A percentile compares a stretch with the other conserved stretches of the same genome.
phyloP scores from a whole-genome alignment of 2,329 filamentous ascomycete species.

The Keithomyces neogunnii region DNA sequence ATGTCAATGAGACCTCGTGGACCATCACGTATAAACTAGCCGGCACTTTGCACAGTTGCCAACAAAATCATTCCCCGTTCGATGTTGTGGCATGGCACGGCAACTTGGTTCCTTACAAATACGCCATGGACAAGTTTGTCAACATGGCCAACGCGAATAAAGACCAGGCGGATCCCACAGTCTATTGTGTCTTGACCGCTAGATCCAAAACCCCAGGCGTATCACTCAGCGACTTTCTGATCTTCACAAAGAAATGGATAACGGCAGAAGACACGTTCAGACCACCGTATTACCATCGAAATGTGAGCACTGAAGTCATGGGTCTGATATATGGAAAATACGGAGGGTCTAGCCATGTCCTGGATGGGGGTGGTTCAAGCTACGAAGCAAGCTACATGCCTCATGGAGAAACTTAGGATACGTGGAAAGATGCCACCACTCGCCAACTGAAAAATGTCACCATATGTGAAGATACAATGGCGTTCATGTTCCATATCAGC shows the following conservation, averaged over 20 bases:
- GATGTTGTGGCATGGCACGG: slow-evolving; percentile 67
- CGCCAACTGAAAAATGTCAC: slow-evolving; percentile 17
- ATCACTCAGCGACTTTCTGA: slow-evolving; percentile 55
- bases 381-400: slow-evolving; percentile 27
- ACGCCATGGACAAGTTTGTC: slow-evolving; percentile 48
- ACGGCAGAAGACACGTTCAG: slow-evolving; percentile 54
- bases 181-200: slow-evolving; percentile 58
- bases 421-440: slow-evolving; percentile 18
- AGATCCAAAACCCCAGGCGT: slow-evolving; percentile 44
- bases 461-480: slow-evolving; percentile 22
- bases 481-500: slow-evolving; percentile 36
- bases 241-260: slow-evolving; percentile 60
- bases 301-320: slow-evolving; percentile 49
- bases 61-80: slow-evolving; percentile 58
- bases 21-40: slow-evolving; percentile 53
- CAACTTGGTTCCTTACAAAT: slow-evolving; percentile 55
- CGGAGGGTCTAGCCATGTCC: slow-evolving; percentile 19
- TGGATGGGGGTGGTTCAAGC: slow-evolving; percentile 21
- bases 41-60: slow-evolving; percentile 50
- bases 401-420: slow-evolving; percentile 24
- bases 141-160: slow-evolving; percentile 48
- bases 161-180: slow-evolving; percentile 59
- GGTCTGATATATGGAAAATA: slow-evolving; percentile 35
- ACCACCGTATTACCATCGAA: slow-evolving; percentile 58
- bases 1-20: slow-evolving; percentile 46